These are phyloP conservation scores for Dothistroma septosporum DNA, from an alignment of 2,329 filamentous ascomycete genomes.

Conservation along the genomic window DNA sequence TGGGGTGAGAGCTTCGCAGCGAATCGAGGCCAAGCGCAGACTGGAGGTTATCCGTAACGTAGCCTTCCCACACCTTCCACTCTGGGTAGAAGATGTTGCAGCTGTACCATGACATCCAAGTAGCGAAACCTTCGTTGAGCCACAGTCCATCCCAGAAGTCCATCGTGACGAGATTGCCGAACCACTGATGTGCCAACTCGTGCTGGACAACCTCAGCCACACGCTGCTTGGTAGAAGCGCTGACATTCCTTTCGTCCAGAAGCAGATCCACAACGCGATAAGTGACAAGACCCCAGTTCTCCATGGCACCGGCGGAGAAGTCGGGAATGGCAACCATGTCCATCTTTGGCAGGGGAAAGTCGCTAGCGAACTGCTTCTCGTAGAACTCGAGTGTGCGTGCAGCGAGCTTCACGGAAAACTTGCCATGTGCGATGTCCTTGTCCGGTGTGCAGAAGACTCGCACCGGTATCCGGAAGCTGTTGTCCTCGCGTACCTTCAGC, in stretches of 20 bases:
- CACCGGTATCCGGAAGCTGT: slow-evolving; percentile 84
- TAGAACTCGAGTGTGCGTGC: slow-evolving; percentile 90
- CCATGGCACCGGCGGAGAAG: slow-evolving; percentile 94
- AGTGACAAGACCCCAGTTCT: slow-evolving; percentile 96
- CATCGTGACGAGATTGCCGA: slow-evolving; percentile 96
- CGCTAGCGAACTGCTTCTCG: slow-evolving; percentile 85
- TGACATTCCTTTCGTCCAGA: slow-evolving; percentile 85
- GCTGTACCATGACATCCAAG: slow-evolving; percentile 90
- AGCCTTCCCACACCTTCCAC: slow-evolving; percentile 97
- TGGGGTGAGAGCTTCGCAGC: slow-evolving; percentile 88
- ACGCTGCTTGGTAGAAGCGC: slow-evolving; percentile 83
- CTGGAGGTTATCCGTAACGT: slow-evolving; percentile 88
- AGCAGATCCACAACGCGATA: slow-evolving; percentile 90
- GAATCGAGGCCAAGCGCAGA: slow-evolving; percentile 84
- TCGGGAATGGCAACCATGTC: slow-evolving; percentile 95
- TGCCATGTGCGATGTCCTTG: slow-evolving; percentile 83
- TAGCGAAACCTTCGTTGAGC: slow-evolving; percentile 92
- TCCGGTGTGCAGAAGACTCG: slow-evolving; percentile 91
- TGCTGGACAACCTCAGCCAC: slow-evolving; percentile 96
- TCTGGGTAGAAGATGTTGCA: slow-evolving; percentile 95
- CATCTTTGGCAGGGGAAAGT: slow-evolving; percentile 89
- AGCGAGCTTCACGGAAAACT: slow-evolving; percentile 84
- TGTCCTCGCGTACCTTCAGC: slow-evolving; percentile 89
- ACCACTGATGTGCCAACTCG: slow-evolving; percentile 97
- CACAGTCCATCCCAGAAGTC: slow-evolving; percentile 97